Evolutionary conservation across 176 grass and related monocot genomes (phyloP).

Genomic region (Raddia distichophylla): DNA sequence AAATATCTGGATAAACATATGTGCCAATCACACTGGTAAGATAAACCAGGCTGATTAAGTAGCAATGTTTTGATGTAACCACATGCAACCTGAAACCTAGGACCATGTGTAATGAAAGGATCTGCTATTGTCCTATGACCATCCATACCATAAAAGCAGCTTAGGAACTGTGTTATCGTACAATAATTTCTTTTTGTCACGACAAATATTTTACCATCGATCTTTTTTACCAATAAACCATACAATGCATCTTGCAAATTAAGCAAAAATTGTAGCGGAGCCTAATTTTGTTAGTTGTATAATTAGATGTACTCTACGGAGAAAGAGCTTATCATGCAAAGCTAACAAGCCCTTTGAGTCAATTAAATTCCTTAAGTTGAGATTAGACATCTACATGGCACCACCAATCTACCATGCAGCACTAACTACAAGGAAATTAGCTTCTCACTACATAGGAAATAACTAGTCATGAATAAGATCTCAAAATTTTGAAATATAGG

Average conservation of each 20-base stretch:
- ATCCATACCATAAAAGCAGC: conserved; percentile 1
- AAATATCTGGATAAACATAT: conserved; percentile 16
- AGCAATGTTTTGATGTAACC: not conserved
- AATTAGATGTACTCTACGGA: not conserved
- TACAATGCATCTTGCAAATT: conserved; percentile 1
- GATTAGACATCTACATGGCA: not conserved
- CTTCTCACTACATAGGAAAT: conserved; percentile 8
- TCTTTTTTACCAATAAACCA: not conserved
- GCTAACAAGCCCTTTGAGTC: not conserved
- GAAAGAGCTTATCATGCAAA: conserved; percentile 19
- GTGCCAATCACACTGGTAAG: not conserved
- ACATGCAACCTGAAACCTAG: not conserved
- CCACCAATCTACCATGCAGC: not conserved
- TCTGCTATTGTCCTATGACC: not conserved
- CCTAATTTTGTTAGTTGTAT: not conserved
- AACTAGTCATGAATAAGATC: not conserved
- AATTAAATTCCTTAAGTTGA: not conserved
- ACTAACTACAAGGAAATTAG: not conserved
- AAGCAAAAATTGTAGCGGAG: not conserved
- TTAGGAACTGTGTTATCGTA: not conserved
- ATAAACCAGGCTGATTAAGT: not conserved
- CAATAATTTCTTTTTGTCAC: not conserved
- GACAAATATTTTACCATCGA: not conserved
- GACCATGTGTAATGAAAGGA: not conserved
- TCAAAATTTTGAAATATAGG: conserved; percentile 9